Base-by-base conservation (phyloP, 192 early-diverging fungal species). In the Bifiguratus adelaidae region DNA sequence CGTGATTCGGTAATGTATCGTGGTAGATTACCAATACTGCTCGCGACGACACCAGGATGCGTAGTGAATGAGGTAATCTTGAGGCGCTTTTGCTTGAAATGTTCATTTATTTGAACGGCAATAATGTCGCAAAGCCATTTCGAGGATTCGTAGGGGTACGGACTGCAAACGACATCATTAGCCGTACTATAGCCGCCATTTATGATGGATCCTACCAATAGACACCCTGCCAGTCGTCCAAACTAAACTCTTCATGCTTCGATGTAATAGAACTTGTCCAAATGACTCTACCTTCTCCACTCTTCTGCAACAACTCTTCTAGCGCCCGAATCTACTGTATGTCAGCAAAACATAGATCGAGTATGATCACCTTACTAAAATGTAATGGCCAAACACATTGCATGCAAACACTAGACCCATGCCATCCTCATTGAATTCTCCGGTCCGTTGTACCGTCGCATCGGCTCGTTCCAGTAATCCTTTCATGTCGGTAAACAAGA, bases 331-430 rank as follows among this genome's bases (percentile, higher is more conserved):
- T 67, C 73, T 76, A 40, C 24, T 21, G 30, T 22, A 34, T 30
- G 4, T 29, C 16, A n/a, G 23, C 13, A 0, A 34, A 52, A 41
- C 16, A 21, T 20, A 40, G 11, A 44, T 28, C 1, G 1, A 42
- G 11, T 34, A 38, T 20, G 27, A 27, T 21, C 5, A 36, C n/a
- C 13, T 47, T 58, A 74, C 67, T 72, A 78, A 74, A 2, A 78
- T 18, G 48, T 70, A 78, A 34, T 78, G 76, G 11, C 76, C 76
- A 63, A 78, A 74, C 5, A 78, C 53, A 54, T 78, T 78, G 28
- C 61, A 59, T 12, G 69, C 72, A 36, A 78, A 60, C 4, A 70
- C 70, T 29, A 65, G 59, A 0, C 72, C 76, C 37, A 78, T 48
- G 1, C 67, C 70, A 41, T 78, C 76, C 15, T 56, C 40, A 4